Evolutionary conservation across 2,329 filamentous ascomycete genomes (phyloP).

Genomic region (Penicillium freii): DNA sequence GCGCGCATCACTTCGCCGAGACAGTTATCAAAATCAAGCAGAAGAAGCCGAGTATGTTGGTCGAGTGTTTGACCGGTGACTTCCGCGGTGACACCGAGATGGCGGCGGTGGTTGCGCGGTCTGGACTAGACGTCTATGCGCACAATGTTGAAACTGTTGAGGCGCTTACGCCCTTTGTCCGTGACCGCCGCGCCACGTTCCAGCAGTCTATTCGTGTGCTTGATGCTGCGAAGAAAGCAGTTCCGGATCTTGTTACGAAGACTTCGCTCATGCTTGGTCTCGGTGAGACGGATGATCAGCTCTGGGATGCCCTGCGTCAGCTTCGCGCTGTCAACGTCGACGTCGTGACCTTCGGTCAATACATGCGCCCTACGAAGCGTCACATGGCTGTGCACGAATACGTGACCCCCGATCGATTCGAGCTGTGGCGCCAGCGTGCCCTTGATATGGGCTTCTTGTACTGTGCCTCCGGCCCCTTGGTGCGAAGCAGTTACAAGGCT

Average conservation of each 20-base stretch:
- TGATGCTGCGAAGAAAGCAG: constrained; percentile 74
- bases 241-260: constrained; percentile 86
- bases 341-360: constrained; percentile 98
- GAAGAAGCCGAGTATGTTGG: constrained; percentile 54
- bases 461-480: constrained; percentile 87
- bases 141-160: constrained; percentile 98
- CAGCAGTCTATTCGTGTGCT: constrained; percentile 79
- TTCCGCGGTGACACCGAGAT: constrained; percentile 82
- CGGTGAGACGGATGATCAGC: constrained; percentile 84
- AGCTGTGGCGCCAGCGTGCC: constrained; percentile 84
- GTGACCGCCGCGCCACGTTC: constrained; percentile 87
- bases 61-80: constrained; percentile 66
- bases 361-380: constrained; percentile 97
- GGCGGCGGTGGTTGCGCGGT: constrained; percentile 78
- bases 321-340: constrained; percentile 79
- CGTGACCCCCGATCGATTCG: constrained; percentile 85
- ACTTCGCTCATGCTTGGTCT: constrained; percentile 96
- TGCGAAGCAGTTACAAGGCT: constrained; percentile 94
- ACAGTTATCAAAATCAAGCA: constrained; percentile 92
- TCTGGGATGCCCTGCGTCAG: constrained; percentile 76
- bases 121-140: constrained; percentile 91
- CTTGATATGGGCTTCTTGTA: constrained; percentile 96
- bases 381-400: constrained; percentile 98
- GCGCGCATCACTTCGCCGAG: constrained; percentile 85
- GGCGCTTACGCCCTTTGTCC: constrained; percentile 80